Evolutionary conservation across 768 basidiomycete genomes (phyloP).

Genomic region (Podaxis pistillaris): DNA sequence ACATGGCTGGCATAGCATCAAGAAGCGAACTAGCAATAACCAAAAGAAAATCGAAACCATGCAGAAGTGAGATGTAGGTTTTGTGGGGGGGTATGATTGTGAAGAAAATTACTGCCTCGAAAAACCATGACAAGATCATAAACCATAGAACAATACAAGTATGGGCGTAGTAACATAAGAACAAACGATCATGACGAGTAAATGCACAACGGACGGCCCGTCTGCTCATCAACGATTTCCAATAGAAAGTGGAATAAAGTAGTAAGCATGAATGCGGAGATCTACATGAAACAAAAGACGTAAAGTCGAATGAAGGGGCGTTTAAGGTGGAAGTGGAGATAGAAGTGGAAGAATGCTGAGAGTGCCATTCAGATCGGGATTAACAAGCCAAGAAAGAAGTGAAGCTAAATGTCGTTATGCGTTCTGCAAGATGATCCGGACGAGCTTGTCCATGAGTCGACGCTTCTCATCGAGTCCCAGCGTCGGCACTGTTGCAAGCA

Average conservation of each 20-base stretch:
- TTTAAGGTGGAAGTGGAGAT: background rate
- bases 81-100: background rate
- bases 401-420: conserved; percentile 27
- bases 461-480: conserved; percentile 47
- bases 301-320: background rate
- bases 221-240: background rate
- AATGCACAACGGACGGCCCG: background rate
- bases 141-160: background rate
- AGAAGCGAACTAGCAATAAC: background rate
- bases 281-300: background rate
- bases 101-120: background rate
- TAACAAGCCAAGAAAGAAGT: background rate
- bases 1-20: background rate
- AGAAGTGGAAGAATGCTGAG: background rate
- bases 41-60: conserved; percentile 2
- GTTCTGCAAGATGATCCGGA: conserved; percentile 55
- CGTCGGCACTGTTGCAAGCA: conserved; percentile 50
- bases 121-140: conserved; percentile 5
- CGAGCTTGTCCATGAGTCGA: conserved; percentile 57
- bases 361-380: background rate
- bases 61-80: background rate
- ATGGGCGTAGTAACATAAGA: background rate
- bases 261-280: conserved; percentile 1
- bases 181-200: background rate
- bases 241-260: conserved; percentile 1